Percentiles rank a stretch among this genome's conserved stretches.
Conservation (phyloP, 805 yeast species). For the Jamesozyma spencerorum region DNA sequence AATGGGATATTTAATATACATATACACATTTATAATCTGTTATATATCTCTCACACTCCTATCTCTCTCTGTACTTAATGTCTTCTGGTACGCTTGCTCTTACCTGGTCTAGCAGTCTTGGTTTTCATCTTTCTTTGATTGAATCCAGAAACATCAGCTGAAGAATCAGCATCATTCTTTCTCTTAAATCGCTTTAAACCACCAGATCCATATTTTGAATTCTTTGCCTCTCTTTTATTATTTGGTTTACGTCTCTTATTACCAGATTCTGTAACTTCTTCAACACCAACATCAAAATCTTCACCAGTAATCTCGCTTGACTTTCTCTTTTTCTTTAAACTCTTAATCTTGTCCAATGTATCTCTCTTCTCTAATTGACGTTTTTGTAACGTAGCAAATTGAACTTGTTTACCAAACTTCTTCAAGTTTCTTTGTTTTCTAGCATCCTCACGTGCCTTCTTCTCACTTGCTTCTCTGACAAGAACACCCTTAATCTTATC, state of each 20-base stretch:
- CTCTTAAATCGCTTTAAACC: constrained; percentile 69
- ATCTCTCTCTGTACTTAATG: constrained; percentile 10
- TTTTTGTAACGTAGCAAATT: constrained; percentile 83
- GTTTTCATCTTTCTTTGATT: constrained; percentile 45
- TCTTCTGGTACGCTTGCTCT: constrained; percentile 39
- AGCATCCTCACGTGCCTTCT: constrained; percentile 88
- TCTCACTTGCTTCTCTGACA: constrained; percentile 68
- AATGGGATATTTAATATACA: no score
- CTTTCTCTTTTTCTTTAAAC: constrained; percentile 82
- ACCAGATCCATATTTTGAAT: constrained; percentile 66
- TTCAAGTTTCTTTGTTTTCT: constrained; percentile 88
- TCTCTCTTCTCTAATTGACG: constrained; percentile 90
- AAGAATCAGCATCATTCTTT: constrained; percentile 63
- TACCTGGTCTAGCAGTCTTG: constrained; percentile 43
- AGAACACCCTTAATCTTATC: constrained; percentile 78
- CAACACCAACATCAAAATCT: constrained; percentile 79
- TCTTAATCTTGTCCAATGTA: constrained; percentile 79
- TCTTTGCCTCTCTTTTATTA: constrained; percentile 59
- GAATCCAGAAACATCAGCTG: constrained; percentile 57
- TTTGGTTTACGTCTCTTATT: constrained; percentile 36
- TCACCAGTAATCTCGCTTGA: constrained; percentile 49
- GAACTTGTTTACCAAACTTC: constrained; percentile 97
- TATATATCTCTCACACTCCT: neutral
- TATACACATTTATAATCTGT: no score
- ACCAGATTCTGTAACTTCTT: constrained; percentile 49